A percentile compares a stretch with the other conserved stretches of the same genome.
These are phyloP conservation scores for Barnettozyma salicaria DNA, from an alignment of 805 yeast species.

Conservation along the genomic window DNA sequence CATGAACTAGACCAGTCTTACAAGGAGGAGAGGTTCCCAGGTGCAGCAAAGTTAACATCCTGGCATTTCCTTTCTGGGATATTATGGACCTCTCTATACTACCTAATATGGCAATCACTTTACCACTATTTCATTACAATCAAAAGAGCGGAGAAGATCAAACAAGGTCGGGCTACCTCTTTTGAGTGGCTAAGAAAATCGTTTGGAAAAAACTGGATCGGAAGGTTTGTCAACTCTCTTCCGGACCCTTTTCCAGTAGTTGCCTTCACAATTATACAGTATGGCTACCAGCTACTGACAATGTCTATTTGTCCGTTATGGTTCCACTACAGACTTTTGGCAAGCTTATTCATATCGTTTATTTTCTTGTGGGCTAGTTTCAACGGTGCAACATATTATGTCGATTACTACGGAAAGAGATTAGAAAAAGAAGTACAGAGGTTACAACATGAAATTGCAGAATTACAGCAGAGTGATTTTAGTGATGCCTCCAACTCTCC, in stretches of 20 bases:
- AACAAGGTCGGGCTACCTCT: conserved; percentile 80
- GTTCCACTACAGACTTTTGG: conserved; percentile 62
- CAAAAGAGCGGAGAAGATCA: conserved; percentile 69
- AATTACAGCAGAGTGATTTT: conserved; percentile 37
- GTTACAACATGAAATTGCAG: conserved; percentile 64
- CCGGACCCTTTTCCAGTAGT: conserved; percentile 85
- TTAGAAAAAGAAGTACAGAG: conserved; percentile 79
- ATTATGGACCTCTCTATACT: conserved; percentile 71
- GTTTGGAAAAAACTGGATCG: conserved; percentile 58
- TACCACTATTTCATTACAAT: conserved; percentile 92
- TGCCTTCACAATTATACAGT: conserved; percentile 83
- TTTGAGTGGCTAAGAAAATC: conserved; percentile 77
- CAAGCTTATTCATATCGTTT: conserved; percentile 57
- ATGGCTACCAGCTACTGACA: conserved; percentile 75
- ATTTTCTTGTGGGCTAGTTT: conserved; percentile 80
- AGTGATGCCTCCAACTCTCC: conserved; percentile 5
- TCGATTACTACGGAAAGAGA: conserved; percentile 86
- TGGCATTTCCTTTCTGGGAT: conserved; percentile 74
- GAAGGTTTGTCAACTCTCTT: conserved; percentile 70
- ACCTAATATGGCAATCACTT: conserved; percentile 82
- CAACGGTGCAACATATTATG: conserved; percentile 92
- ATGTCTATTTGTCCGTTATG: conserved; percentile 90
- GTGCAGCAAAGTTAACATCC: conserved; percentile 58
- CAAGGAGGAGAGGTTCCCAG: conserved; percentile 63
- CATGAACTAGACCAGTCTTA: conserved; percentile 56